These are phyloP conservation scores for Amaranthus palmeri DNA, from an alignment of 148 eudicot genomes.

Conservation along the genomic window DNA sequence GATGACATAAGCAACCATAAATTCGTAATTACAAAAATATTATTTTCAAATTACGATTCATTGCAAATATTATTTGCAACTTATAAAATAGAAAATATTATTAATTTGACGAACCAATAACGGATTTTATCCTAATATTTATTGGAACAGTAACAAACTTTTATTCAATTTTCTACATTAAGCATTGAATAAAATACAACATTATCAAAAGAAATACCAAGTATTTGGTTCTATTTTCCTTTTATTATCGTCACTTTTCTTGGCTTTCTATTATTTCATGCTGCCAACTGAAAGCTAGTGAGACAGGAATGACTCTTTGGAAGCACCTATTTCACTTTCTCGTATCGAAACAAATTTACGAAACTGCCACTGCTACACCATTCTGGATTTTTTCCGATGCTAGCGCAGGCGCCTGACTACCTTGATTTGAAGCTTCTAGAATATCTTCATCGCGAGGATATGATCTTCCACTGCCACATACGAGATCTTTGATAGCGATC, in stretches of 20 bases:
- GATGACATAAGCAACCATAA: too few relatives aligned
- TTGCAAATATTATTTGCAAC: too few relatives aligned
- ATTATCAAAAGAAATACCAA: conserved; percentile 1
- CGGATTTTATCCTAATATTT: neutral
- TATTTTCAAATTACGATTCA: too few relatives aligned
- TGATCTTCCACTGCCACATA: conserved; percentile 70
- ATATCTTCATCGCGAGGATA: conserved; percentile 38
- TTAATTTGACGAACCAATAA: too few relatives aligned
- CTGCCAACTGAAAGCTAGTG: neutral
- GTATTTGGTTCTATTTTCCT: neutral
- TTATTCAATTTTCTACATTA: neutral
- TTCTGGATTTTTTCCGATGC: conserved; percentile 9
- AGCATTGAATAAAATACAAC: neutral
- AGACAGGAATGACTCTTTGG: neutral
- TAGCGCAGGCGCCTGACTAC: conserved; percentile 14
- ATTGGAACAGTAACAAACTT: neutral
- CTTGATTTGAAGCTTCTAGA: conserved; percentile 4
- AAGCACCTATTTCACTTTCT: neutral
- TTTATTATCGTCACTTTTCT: neutral
- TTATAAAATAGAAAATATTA: too few relatives aligned
- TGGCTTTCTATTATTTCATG: neutral
- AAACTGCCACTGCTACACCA: conserved; percentile 16
- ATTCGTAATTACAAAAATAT: too few relatives aligned
- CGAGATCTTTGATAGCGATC: conserved; percentile 61
- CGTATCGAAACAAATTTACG: neutral